Evolutionary conservation across 768 basidiomycete genomes (phyloP), one percentile per base, ranked within the genome.

Genomic region (Paxillus ammoniavirescens): DNA sequence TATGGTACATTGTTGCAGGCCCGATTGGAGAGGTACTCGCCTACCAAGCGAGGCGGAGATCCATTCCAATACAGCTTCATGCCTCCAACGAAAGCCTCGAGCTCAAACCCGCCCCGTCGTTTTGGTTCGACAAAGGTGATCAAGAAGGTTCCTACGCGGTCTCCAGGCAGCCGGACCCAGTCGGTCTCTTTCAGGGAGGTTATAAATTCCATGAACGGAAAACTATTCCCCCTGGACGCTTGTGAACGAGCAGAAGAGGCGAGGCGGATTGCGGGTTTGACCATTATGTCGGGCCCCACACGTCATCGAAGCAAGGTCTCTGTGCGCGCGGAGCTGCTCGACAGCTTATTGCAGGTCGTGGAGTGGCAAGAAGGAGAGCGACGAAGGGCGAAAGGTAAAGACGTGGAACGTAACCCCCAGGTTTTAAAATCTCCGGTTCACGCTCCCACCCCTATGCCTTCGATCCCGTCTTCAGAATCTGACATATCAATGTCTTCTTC

Each of bases 101-200:
- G 54, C 50, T 61, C 53, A 30, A 61, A 51, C 47, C 59, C 58
- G 45, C 64, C 58, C 42, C 52, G 50, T 56, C 59, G 62, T 58
- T 49, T 68, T 55, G 47, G 54, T 28, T 8, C 56, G 26, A 2
- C 14, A 6, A 26, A 26, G 26, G 26, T 26, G 26, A 26, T 38
- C 40, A 63, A 59, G 48, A 58, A 55, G 42, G 7, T 28, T 15
- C 23, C 43, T 18, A 8, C 42, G 3, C 46, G 42, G 23, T 55
- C 65, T 0, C 21, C 66, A 21, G 58, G 52, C 4, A 56, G 47
- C 36, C 57, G 35, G 9, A 65, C 73, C 18, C 72, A 73, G 18
- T 60, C 74, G 7, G 77, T 86, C 10, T 66, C 80, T 1, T 86
- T 86, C 65, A 73, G 75, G 46, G 81, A 83, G 35, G 83, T 86